Conservation (phyloP, 331 rosid genomes). For the Stylosanthes scabra region DNA sequence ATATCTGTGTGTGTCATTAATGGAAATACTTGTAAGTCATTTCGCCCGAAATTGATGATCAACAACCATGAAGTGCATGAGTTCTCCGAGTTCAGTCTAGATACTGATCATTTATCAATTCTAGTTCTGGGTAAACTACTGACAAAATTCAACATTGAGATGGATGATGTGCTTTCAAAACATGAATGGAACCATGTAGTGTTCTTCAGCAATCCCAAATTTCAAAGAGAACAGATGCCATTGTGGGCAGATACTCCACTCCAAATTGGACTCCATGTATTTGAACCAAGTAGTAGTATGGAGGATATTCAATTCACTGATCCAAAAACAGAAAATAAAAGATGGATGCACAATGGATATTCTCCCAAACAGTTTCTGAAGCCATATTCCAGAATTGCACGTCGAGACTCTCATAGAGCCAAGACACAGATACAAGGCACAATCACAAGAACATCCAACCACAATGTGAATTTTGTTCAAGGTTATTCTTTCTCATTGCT, state of each 20-base stretch:
- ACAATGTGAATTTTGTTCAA: neutral
- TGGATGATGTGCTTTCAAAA: neutral
- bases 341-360: neutral
- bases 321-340: neutral
- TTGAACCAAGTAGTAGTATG: neutral
- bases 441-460: neutral
- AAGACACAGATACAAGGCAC: neutral
- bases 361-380: neutral
- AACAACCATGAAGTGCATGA: neutral
- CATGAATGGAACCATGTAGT: slow-evolving; percentile 9
- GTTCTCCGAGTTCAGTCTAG: neutral
- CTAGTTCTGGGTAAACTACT: neutral
- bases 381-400: neutral
- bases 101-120: neutral
- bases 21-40: neutral
- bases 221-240: neutral
- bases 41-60: neutral
- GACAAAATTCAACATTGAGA: neutral
- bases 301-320: slow-evolving; percentile 3
- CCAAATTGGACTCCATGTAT: neutral
- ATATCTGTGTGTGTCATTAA: neutral
- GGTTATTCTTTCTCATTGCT: neutral
- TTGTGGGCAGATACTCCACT: neutral
- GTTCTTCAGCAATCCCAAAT: neutral
- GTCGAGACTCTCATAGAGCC: too few relatives aligned